A percentile compares a stretch with the other conserved stretches of the same genome.
Conservation (phyloP, 2,329 filamentous ascomycete species). For the Colletotrichum acutatum region DNA sequence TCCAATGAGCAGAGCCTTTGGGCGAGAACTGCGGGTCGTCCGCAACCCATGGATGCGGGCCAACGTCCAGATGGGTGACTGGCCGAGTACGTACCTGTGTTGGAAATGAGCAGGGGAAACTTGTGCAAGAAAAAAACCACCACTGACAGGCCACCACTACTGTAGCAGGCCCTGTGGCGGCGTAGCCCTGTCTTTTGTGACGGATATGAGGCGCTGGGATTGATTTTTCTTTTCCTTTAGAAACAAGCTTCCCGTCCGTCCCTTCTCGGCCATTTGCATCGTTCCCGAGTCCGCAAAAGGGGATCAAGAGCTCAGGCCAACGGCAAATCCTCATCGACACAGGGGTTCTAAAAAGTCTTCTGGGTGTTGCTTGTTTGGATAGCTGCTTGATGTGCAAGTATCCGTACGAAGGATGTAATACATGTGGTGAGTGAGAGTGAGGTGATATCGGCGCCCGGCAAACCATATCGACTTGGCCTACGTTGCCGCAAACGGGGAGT, state of each 20-base stretch:
- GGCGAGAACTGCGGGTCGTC: neutral
- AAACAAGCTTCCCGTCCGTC: neutral
- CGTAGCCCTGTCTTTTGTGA: neutral
- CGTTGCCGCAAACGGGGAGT: neutral
- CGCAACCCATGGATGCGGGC: slow-evolving; percentile 5
- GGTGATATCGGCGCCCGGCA: neutral
- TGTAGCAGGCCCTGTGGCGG: neutral
- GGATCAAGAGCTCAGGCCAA: slow-evolving; percentile 15
- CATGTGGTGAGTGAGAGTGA: neutral
- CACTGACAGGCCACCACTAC: neutral
- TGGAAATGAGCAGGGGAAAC: neutral
- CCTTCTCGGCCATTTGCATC: neutral
- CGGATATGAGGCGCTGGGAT: neutral
- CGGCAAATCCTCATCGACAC: slow-evolving; percentile 22
- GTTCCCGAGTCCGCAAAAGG: slow-evolving; percentile 5
- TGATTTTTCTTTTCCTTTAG: neutral
- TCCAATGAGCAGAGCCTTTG: slow-evolving; percentile 6
- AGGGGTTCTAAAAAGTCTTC: neutral
- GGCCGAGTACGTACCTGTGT: neutral
- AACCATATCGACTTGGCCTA: neutral
- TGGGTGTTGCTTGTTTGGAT: neutral
- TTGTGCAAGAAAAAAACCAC: neutral
- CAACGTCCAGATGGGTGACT: slow-evolving; percentile 9
- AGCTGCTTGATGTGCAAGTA: neutral
- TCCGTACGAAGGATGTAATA: neutral